A percentile compares a stretch with the other conserved stretches of the same genome.
Evolutionary conservation across 2,329 filamentous ascomycete species (phyloP).

Genomic region (Colletotrichum falcatum): DNA sequence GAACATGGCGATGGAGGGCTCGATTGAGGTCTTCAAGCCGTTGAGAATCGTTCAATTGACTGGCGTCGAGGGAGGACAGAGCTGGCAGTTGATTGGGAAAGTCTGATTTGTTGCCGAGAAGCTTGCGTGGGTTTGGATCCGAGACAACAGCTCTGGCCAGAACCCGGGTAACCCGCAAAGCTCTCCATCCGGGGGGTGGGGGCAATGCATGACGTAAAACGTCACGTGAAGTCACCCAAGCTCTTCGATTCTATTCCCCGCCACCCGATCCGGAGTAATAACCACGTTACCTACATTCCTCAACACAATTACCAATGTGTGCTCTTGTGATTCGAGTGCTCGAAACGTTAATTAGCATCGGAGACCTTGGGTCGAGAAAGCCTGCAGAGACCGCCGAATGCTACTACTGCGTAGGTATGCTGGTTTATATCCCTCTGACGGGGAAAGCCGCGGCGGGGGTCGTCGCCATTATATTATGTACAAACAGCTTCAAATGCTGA

Average conservation of each 20-base stretch:
- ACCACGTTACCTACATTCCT: slow-evolving; percentile 11
- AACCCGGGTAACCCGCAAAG: slow-evolving; percentile 12
- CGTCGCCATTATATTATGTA: slow-evolving; percentile 37
- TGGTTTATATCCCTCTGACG: slow-evolving; percentile 1
- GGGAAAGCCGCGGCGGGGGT: slow-evolving; percentile 9
- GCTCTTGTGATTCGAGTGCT: background rate
- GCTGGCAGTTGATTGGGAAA: slow-evolving; percentile 15
- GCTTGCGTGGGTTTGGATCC: slow-evolving; percentile 23
- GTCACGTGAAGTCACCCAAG: slow-evolving; percentile 32
- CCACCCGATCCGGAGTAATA: background rate
- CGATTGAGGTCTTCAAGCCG: slow-evolving; percentile 45
- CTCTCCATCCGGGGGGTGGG: background rate
- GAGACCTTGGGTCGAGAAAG: background rate
- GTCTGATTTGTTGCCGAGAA: slow-evolving; percentile 19
- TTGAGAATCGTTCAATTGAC: slow-evolving; percentile 29
- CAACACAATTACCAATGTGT: background rate
- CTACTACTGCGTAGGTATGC: background rate
- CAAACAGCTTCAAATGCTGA: slow-evolving; percentile 35
- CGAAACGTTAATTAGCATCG: background rate
- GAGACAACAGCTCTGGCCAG: slow-evolving; percentile 32
- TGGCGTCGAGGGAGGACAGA: slow-evolving; percentile 8
- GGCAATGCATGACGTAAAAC: slow-evolving; percentile 37
- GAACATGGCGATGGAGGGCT: slow-evolving; percentile 65
- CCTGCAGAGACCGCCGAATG: background rate
- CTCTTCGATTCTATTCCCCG: slow-evolving; percentile 9